phyloP scores from a whole-genome alignment of 345 rosid genomes.

The Citrus sp. region DNA sequence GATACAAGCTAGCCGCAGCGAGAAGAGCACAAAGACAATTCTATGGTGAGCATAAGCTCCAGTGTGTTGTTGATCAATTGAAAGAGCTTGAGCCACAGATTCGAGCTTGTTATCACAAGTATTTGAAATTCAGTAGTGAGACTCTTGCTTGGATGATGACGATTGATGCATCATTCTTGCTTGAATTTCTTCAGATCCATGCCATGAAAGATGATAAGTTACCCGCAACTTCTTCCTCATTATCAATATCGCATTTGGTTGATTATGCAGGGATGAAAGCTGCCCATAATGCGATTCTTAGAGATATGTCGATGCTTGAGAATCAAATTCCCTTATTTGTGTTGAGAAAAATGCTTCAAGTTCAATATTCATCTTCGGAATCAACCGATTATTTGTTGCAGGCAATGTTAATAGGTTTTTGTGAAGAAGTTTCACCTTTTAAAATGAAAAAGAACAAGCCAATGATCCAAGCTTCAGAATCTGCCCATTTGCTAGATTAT shows the following conservation, averaged over 20 bases:
- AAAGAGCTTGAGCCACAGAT: constrained; percentile 29
- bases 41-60: constrained; percentile 24
- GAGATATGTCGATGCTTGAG: constrained; percentile 29
- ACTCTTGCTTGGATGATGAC: background rate
- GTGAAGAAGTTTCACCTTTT: background rate
- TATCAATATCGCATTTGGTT: background rate
- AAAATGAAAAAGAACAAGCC: background rate
- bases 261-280: background rate
- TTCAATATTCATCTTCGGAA: background rate
- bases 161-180: background rate
- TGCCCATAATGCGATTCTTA: background rate
- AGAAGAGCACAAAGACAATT: constrained; percentile 27
- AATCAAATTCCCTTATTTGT: constrained; percentile 70
- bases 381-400: background rate
- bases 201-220: background rate
- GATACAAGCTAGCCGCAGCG: constrained; percentile 9
- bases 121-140: constrained; percentile 28
- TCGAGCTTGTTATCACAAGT: constrained; percentile 62
- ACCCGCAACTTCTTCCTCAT: background rate
- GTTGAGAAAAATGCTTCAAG: constrained; percentile 36
- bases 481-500: background rate
- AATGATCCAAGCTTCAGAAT: background rate
- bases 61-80: constrained; percentile 43
- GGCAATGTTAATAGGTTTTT: background rate
- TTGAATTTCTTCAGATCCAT: background rate